Percentiles rank a stretch among this genome's conserved stretches.
phyloP scores from a whole-genome alignment of 1,139 yeast species.

The Meyerozyma elateridarum region DNA sequence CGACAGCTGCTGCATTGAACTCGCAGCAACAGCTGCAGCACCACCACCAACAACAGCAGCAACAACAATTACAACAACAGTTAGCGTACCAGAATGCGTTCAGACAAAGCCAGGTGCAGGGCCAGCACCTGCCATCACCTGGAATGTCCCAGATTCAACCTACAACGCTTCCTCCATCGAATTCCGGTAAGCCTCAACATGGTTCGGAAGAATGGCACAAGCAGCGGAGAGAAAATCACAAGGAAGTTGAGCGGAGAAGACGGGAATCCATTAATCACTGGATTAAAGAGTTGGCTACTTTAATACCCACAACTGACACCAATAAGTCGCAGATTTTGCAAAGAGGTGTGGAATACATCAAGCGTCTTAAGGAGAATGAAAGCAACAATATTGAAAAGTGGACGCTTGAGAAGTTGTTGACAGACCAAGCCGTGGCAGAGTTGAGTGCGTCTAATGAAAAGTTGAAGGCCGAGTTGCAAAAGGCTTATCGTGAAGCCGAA shows the following conservation, averaged over 20 bases:
- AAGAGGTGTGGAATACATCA: conserved; percentile 85
- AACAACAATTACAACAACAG: conserved; percentile 23
- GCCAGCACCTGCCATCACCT: conserved; percentile 13
- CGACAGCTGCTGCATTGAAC: conserved; percentile 8
- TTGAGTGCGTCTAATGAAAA: conserved; percentile 73
- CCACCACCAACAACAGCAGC: conserved; percentile 18
- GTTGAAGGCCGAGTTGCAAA: conserved; percentile 72
- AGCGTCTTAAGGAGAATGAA: conserved; percentile 83
- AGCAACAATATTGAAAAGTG: conserved; percentile 86
- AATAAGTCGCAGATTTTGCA: conserved; percentile 88
- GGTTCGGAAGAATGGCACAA: conserved; percentile 87
- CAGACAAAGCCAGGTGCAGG: conserved; percentile 20
- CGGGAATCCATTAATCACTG: conserved; percentile 90
- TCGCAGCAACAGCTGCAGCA: conserved; percentile 14
- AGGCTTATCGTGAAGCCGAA: conserved; percentile 91
- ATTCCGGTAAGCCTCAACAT: conserved; percentile 45
- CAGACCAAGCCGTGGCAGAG: conserved; percentile 88
- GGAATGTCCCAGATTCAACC: conserved; percentile 19
- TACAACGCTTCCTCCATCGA: conserved; percentile 34
- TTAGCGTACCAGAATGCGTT: conserved; percentile 30
- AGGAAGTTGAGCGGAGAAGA: conserved; percentile 95
- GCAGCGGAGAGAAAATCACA: conserved; percentile 84
- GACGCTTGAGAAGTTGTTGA: conserved; percentile 85
- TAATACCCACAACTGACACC: conserved; percentile 84
- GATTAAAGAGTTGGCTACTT: conserved; percentile 73